Base-by-base conservation (phyloP, 805 yeast species). In the Millerozyma acaciae region DNA sequence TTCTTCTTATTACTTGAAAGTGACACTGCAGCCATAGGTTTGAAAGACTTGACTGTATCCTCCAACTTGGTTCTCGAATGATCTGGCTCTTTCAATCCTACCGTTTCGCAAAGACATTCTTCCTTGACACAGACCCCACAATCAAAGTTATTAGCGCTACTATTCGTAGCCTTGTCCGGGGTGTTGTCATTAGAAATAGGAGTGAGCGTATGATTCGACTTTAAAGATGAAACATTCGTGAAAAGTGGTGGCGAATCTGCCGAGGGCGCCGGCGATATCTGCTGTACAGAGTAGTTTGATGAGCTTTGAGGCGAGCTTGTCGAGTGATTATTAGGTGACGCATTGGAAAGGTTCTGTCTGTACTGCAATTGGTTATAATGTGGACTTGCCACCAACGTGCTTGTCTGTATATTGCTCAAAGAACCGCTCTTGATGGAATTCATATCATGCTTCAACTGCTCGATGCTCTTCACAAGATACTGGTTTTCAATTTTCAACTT, bases 51-150 rank as follows among this genome's bases (percentile, higher is more conserved):
- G 26, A 73, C 43, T n/a, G 62, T 45, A 20, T 59, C 62, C 39
- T 63, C 62, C 24, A 47, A 50, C 18, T 47, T 16, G 28, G 39
- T 36, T 20, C 34, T 39, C 8, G 38, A 33, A 10, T 38, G 37
- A 6, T 32, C 38, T 8, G 46, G 26, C 4, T 48, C 51, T 35
- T 64, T 68, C 31, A 73, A 47, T 2, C 79, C 78, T 7, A 60
- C 70, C 22, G 55, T 53, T 40, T 72, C 87, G 53, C 89, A 82
- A 9, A 81, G 53, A 50, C 89, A 83, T 36, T 72, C 78, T 32
- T 80, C 87, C 50, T 79, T 79, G 26, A 64, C 53, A 51, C 89
- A 82, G n/a, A 77, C 75, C 3, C 79, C 82, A 53, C 89, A 82
- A 45, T 65, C 70, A 32, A 59, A 62, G 35, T 64, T 68, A 21